phyloP scores from a whole-genome alignment of 2,329 filamentous ascomycete genomes.

The Gremmenia infestans region DNA sequence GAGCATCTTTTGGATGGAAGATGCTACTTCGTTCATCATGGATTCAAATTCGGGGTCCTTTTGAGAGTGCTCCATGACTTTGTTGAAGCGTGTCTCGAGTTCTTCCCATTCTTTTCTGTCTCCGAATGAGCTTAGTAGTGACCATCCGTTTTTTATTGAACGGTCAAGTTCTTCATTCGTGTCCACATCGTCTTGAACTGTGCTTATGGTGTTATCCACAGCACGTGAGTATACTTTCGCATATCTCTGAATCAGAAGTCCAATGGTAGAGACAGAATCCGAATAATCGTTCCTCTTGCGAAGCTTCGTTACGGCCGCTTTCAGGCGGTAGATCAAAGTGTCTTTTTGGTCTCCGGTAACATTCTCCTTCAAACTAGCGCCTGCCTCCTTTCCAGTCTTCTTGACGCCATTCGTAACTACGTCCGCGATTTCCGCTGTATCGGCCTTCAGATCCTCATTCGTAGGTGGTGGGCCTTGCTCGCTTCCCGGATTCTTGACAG shows the following conservation, averaged over 20 bases:
- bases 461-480: slow-evolving; percentile 48
- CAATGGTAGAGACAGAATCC: slow-evolving; percentile 76
- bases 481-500: slow-evolving; percentile 45
- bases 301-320: slow-evolving; percentile 68
- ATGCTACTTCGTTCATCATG: slow-evolving; percentile 67
- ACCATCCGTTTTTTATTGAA: slow-evolving; percentile 77
- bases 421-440: slow-evolving; percentile 47
- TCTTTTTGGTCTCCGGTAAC: slow-evolving; percentile 67
- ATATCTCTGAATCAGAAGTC: slow-evolving; percentile 72
- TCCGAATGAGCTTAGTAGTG: slow-evolving; percentile 74
- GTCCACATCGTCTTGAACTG: slow-evolving; percentile 65
- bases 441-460: slow-evolving; percentile 58
- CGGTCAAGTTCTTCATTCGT: slow-evolving; percentile 70
- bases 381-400: slow-evolving; percentile 54
- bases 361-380: slow-evolving; percentile 69
- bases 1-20: slow-evolving; percentile 72
- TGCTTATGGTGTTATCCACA: slow-evolving; percentile 59
- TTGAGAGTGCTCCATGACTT: slow-evolving; percentile 67
- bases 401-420: slow-evolving; percentile 36
- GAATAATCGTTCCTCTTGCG: slow-evolving; percentile 76
- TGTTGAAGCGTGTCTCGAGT: slow-evolving; percentile 62
- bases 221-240: slow-evolving; percentile 71
- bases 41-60: slow-evolving; percentile 79
- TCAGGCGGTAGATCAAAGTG: slow-evolving; percentile 69
- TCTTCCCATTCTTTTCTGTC: slow-evolving; percentile 69